Conservation (phyloP, 148 eudicot genomes). For the Dysphania ambrosioides region DNA sequence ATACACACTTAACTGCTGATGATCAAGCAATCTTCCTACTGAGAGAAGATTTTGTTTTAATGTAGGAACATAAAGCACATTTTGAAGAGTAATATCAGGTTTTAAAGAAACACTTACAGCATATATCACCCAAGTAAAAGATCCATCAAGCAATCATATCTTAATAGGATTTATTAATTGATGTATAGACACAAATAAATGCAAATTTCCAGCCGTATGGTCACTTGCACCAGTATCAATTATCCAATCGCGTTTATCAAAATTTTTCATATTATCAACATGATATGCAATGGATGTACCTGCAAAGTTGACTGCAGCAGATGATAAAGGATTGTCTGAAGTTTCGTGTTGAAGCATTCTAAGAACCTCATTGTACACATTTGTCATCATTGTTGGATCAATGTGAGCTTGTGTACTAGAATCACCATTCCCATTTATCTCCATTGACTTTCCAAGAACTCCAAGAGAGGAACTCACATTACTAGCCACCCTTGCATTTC, state of each 20-base stretch:
- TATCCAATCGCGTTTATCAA: background rate
- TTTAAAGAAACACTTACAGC: background rate
- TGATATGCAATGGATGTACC: background rate
- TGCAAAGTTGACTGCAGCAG: too few relatives aligned
- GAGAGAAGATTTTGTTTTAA: background rate
- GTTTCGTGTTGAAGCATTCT: too few relatives aligned
- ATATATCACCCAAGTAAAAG: background rate
- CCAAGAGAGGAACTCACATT: too few relatives aligned
- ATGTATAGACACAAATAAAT: background rate
- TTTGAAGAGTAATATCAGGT: background rate
- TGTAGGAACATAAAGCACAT: background rate
- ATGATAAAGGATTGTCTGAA: too few relatives aligned
- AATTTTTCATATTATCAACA: background rate
- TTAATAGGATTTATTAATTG: background rate
- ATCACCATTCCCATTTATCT: too few relatives aligned
- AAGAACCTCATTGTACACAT: too few relatives aligned
- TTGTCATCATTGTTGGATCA: too few relatives aligned
- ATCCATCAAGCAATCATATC: background rate
- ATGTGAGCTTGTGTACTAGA: accelerated
- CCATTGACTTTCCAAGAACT: too few relatives aligned
- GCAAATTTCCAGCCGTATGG: background rate
- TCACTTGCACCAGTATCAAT: background rate
- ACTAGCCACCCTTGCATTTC: too few relatives aligned
- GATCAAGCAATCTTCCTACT: background rate
- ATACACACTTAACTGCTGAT: background rate